phyloP scores from a whole-genome alignment of 345 rosid species.

The Cardamine chenopodiifolia region DNA sequence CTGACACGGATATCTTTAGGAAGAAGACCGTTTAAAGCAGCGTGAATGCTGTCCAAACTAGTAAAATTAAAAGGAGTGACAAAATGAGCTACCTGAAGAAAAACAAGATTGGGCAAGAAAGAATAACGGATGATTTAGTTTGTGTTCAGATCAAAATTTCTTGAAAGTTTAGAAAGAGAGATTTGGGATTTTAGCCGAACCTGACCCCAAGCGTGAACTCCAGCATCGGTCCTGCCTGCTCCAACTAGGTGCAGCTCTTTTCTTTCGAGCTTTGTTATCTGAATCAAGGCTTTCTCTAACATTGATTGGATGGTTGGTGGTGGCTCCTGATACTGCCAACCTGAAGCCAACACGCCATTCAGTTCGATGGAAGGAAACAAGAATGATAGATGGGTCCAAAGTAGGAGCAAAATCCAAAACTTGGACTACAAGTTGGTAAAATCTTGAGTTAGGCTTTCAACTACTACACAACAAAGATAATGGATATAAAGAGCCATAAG shows the following conservation, averaged over 20 bases:
- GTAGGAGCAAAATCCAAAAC: constrained; percentile 7
- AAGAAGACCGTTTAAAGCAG: constrained; percentile 85
- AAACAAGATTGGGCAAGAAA: constrained; percentile 24
- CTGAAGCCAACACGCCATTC: constrained; percentile 43
- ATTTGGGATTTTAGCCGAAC: constrained; percentile 41
- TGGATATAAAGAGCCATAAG: neutral
- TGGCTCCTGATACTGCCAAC: constrained; percentile 90
- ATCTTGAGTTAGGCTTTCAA: neutral
- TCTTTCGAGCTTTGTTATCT: constrained; percentile 66
- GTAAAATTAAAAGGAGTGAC: constrained; percentile 81
- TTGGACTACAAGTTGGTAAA: constrained; percentile 10
- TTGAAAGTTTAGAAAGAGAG: constrained; percentile 5
- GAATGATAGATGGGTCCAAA: neutral
- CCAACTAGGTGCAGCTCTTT: constrained; percentile 73
- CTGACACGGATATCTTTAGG: constrained; percentile 80
- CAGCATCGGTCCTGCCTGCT: constrained; percentile 88
- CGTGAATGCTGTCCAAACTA: constrained; percentile 63
- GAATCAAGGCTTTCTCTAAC: constrained; percentile 69
- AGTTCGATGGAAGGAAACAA: constrained; percentile 9
- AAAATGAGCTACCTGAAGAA: constrained; percentile 82
- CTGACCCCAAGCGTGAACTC: constrained; percentile 99
- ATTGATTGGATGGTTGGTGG: constrained; percentile 86
- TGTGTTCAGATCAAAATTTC: neutral
- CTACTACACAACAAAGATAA: neutral
- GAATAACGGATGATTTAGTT: neutral